Conservation (phyloP, 352 stramenopile species). For the Globisporangium canariense region DNA sequence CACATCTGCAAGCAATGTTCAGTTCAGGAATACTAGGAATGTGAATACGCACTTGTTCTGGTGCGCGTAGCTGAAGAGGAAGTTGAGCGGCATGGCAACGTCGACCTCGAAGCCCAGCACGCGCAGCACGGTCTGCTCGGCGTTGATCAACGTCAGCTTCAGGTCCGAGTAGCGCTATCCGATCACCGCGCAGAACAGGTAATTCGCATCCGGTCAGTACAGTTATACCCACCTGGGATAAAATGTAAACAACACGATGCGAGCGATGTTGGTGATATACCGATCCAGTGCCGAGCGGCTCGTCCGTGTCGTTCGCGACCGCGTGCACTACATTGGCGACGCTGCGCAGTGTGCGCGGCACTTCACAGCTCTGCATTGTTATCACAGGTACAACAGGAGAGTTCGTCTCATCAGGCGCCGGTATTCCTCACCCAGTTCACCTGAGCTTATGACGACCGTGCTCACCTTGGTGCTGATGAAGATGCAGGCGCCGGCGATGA, state of each 20-base stretch:
- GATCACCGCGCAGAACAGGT: slow-evolving; percentile 3
- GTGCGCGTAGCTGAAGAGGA: slow-evolving; percentile 34
- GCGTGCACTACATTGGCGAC: slow-evolving; percentile 53
- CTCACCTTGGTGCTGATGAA: slow-evolving; percentile 21
- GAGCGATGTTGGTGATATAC: slow-evolving; percentile 12
- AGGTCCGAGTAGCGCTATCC: slow-evolving; percentile 35
- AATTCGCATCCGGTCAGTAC: background rate
- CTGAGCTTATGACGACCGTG: background rate
- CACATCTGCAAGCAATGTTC: background rate
- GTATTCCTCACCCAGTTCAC: background rate
- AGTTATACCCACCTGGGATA: background rate
- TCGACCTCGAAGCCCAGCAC: slow-evolving; percentile 49
- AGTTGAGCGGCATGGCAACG: slow-evolving; percentile 31
- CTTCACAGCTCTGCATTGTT: slow-evolving; percentile 33
- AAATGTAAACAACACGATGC: background rate
- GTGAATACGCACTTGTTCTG: slow-evolving; percentile 18
- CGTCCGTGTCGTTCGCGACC: slow-evolving; percentile 21
- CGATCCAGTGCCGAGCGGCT: slow-evolving; percentile 30
- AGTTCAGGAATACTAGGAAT: background rate
- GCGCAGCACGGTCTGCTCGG: slow-evolving; percentile 47
- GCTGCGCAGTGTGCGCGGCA: slow-evolving; percentile 41
- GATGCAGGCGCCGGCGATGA: slow-evolving; percentile 20
- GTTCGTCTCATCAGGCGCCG: no score
- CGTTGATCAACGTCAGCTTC: slow-evolving; percentile 47
- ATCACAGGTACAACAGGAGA: background rate